phyloP scores from a whole-genome alignment of 768 basidiomycete species.

The Lactarius akahatsu region DNA sequence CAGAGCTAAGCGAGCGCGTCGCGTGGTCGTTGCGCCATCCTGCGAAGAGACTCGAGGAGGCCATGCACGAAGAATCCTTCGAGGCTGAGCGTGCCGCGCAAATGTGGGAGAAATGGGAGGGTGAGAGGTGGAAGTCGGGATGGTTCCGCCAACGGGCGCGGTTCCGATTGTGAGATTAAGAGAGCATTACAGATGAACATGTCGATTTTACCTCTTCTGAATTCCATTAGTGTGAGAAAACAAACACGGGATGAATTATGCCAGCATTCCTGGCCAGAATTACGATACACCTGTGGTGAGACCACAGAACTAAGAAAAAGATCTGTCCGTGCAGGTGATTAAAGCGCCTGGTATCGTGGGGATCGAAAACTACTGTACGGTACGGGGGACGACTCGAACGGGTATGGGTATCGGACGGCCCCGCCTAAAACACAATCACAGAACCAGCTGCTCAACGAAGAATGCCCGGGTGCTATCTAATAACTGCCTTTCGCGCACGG shows the following conservation, averaged over 20 bases:
- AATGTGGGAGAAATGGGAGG: constrained; percentile 27
- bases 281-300: not conserved
- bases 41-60: constrained; percentile 31
- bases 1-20: constrained; percentile 43
- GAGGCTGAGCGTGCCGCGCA: constrained; percentile 30
- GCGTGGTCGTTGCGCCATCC: constrained; percentile 41
- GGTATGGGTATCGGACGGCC: not conserved
- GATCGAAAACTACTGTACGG: not conserved
- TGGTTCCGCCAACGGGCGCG: constrained; percentile 1
- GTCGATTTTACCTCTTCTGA: not conserved
- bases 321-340: not conserved
- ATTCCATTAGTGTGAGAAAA: not conserved
- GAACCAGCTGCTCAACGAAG: constrained; percentile 37
- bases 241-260: constrained; percentile 7
- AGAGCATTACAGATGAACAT: not conserved
- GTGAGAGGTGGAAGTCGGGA: constrained; percentile 13
- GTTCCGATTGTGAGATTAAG: constrained; percentile 9
- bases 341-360: constrained; percentile 12
- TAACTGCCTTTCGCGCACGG: constrained; percentile 35
- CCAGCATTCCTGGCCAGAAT: not conserved
- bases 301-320: not conserved
- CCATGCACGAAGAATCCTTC: constrained; percentile 32
- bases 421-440: constrained; percentile 27
- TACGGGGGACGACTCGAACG: not conserved
- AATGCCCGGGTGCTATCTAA: constrained; percentile 37